Base-by-base conservation (phyloP, 129 eudicot genomes). In the Saposhnikovia divaricata region DNA sequence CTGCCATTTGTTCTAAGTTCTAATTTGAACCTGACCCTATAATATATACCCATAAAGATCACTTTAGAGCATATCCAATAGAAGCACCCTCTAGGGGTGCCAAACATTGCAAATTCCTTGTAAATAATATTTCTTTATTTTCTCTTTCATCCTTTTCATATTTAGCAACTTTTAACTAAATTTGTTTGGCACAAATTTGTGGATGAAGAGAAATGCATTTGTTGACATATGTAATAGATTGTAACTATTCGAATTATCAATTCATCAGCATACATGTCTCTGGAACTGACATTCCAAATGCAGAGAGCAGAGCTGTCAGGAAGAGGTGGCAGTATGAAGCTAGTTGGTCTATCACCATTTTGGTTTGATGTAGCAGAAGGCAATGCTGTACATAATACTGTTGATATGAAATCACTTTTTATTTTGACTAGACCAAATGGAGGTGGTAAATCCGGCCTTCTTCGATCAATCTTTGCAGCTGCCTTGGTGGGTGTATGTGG, bases 381-480 rank as follows among this genome's bases (percentile, higher is more conserved):
- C 28, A 82, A 83, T 81, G 96, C 96, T 7, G 93, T 95, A 75
- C 72, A 80, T 48, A 95, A 95, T 80, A 88, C 85, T 31, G 86
- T 95, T 45, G 87, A 90, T 77, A 95, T 95, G 97, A 87, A 87
- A 65, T 90, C 98, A 72, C 80, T 95, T 76, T 92, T 95, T 83
- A 90, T 95, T 73, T 87, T 95, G 84, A 95, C 98, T 4, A 97
- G 98, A 78, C 98, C 98, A 48, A 95, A 95, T 79, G 98, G 98
- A 19, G 98, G 98, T 45, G 98, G 98, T 72, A 95, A 95, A 89
- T 95, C 98, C 74, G 92, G 98, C 81, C 84, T 95, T 78, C 90
- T 95, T 77, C 85, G 98, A 48, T 92, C 98, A 53, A 88, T 92
- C 78, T 90, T 94, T 85, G 98, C 98, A 70, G 97, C 98, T 69